A percentile compares a stretch with the other conserved stretches of the same genome.
Conservation (phyloP, 257 asterid species). For the Petrea volubilis region DNA sequence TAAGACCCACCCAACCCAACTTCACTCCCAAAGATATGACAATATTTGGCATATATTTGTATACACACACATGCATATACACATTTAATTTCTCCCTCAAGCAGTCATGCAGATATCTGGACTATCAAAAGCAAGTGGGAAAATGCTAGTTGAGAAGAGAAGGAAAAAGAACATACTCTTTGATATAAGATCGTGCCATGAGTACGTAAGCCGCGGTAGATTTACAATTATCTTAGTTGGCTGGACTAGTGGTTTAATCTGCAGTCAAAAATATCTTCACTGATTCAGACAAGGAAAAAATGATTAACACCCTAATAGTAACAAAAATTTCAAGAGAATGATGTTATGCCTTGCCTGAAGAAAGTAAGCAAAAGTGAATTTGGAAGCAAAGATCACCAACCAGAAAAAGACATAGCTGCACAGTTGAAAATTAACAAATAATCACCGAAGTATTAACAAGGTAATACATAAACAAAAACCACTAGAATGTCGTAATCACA, state of each 20-base stretch:
- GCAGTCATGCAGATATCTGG: slow-evolving; percentile 14
- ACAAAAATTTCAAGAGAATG: slow-evolving; percentile 13
- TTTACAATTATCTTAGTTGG: slow-evolving; percentile 61
- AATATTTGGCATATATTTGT: too few species aligned
- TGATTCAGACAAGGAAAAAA: slow-evolving; percentile 18
- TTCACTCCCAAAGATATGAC: neutral
- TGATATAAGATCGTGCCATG: slow-evolving; percentile 93
- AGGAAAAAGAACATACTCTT: slow-evolving; percentile 48
- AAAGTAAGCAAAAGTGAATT: slow-evolving; percentile 91
- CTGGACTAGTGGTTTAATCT: slow-evolving; percentile 84
- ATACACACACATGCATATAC: too few species aligned
- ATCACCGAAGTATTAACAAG: neutral
- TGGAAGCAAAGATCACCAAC: slow-evolving; percentile 91
- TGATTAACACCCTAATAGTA: slow-evolving; percentile 5
- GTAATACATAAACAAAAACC: neutral
- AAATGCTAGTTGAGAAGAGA: slow-evolving; percentile 7
- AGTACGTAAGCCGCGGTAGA: slow-evolving; percentile 58
- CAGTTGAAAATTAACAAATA: slow-evolving; percentile 6
- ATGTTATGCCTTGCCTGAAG: slow-evolving; percentile 75
- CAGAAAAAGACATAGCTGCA: slow-evolving; percentile 90
- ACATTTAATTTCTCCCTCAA: neutral
- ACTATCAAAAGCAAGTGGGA: slow-evolving; percentile 16
- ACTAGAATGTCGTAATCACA: slow-evolving; percentile 2
- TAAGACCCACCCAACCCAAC: neutral
- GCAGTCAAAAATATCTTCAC: slow-evolving; percentile 27